Percentiles rank a stretch among this genome's conserved stretches.
phyloP scores from a whole-genome alignment of 2,329 filamentous ascomycete genomes.

The Pseudogymnoascus sp. region DNA sequence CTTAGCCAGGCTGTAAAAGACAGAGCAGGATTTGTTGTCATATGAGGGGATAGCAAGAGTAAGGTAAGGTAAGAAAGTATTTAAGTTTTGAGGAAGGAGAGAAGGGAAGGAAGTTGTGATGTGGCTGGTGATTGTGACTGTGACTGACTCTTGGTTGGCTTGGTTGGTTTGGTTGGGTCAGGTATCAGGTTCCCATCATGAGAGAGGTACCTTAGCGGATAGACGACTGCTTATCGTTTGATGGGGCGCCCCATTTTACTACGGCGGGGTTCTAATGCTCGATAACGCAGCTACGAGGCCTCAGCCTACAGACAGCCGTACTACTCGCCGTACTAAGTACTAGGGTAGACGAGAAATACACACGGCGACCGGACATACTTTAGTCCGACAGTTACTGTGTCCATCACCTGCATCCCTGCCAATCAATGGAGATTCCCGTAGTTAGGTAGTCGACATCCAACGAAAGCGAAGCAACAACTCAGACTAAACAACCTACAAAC shows the following conservation, averaged over 20 bases:
- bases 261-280: not conserved
- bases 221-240: not conserved
- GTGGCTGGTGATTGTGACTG: not conserved
- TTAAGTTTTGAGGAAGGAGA: not conserved
- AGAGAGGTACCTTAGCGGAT: slow-evolving; percentile 3
- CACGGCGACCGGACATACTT: not conserved
- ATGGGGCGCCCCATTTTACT: not conserved
- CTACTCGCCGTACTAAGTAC: no score
- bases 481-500: slow-evolving; percentile 5
- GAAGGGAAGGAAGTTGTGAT: not conserved
- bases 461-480: slow-evolving; percentile 4
- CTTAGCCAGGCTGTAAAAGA: not conserved
- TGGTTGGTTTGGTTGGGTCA: not conserved
- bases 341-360: not conserved
- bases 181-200: not conserved
- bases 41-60: not conserved
- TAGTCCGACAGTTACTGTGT: not conserved
- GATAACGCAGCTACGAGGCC: not conserved
- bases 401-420: not conserved
- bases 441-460: slow-evolving; percentile 1
- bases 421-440: not conserved
- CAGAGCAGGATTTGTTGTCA: slow-evolving; percentile 1
- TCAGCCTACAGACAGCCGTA: no score
- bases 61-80: not conserved
- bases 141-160: not conserved